Conservation (phyloP, 345 rosid genomes). For the Syzygium oleosum region DNA sequence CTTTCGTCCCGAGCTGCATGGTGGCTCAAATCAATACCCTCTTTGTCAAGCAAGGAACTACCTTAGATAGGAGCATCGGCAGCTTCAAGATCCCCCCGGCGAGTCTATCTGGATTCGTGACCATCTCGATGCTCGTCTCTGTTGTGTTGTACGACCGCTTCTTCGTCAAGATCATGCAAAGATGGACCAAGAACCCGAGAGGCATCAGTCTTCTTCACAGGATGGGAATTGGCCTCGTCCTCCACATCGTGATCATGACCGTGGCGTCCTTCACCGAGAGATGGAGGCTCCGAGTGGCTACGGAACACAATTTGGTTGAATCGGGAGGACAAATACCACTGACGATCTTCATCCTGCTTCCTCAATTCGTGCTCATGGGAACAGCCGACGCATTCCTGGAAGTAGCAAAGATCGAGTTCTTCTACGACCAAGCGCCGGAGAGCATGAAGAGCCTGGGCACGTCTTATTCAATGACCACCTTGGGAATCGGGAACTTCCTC, state of each 20-base stretch:
- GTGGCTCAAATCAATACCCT: slow-evolving; percentile 63
- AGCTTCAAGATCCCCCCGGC: slow-evolving; percentile 62
- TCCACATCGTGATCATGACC: slow-evolving; percentile 56
- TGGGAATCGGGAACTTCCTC: slow-evolving; percentile 40
- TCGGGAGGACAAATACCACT: slow-evolving; percentile 45
- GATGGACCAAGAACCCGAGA: slow-evolving; percentile 57
- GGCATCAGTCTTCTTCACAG: slow-evolving; percentile 71
- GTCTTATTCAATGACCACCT: slow-evolving; percentile 40
- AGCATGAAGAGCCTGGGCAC: slow-evolving; percentile 51
- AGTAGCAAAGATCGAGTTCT: slow-evolving; percentile 78
- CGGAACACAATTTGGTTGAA: slow-evolving; percentile 34
- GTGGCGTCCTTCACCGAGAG: slow-evolving; percentile 43
- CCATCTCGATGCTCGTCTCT: slow-evolving; percentile 48
- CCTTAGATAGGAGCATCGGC: slow-evolving; percentile 49
- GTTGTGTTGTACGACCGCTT: slow-evolving; percentile 51
- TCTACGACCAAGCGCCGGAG: slow-evolving; percentile 91
- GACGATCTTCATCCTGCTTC: slow-evolving; percentile 59
- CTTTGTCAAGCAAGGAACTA: slow-evolving; percentile 92
- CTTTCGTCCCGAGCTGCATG: slow-evolving; percentile 82
- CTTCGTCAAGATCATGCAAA: slow-evolving; percentile 31
- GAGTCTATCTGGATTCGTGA: slow-evolving; percentile 52
- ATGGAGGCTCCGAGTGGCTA: slow-evolving; percentile 44
- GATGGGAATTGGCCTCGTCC: slow-evolving; percentile 57
- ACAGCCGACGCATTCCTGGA: slow-evolving; percentile 65
- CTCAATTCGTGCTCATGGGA: slow-evolving; percentile 78